phyloP scores from a whole-genome alignment of 2,329 filamentous ascomycete species.

The Sordariomycetes sp. region DNA sequence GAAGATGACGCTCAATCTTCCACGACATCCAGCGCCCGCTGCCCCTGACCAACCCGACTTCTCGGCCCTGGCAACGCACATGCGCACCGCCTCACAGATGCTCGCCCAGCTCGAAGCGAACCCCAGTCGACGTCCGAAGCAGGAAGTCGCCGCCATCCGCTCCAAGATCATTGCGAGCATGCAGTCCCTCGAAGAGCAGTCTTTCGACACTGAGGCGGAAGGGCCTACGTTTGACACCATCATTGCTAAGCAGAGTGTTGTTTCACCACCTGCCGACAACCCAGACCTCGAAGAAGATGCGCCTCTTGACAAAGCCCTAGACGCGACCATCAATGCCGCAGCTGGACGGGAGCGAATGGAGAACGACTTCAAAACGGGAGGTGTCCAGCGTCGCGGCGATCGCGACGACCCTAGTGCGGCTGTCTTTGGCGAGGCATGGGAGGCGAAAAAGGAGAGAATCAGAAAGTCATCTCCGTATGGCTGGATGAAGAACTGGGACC shows the following conservation, averaged over 20 bases:
- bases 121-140: slow-evolving; percentile 68
- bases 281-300: slow-evolving; percentile 48
- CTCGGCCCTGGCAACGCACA: slow-evolving; percentile 74
- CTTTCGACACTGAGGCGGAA: slow-evolving; percentile 66
- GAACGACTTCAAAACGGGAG: slow-evolving; percentile 80
- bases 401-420: slow-evolving; percentile 79
- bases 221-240: slow-evolving; percentile 74
- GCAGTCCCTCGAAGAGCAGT: slow-evolving; percentile 80
- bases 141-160: slow-evolving; percentile 75
- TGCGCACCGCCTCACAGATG: slow-evolving; percentile 84
- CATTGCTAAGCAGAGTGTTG: slow-evolving; percentile 60
- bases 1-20: slow-evolving; percentile 50
- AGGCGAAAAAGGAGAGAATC: slow-evolving; percentile 75
- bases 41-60: slow-evolving; percentile 67
- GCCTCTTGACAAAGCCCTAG: slow-evolving; percentile 25
- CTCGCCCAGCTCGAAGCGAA: slow-evolving; percentile 74
- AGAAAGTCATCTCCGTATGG: slow-evolving; percentile 76
- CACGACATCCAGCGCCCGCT: slow-evolving; percentile 24
- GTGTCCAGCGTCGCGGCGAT: slow-evolving; percentile 71
- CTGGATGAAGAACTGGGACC: slow-evolving; percentile 85
- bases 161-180: slow-evolving; percentile 85
- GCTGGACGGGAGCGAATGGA: slow-evolving; percentile 80
- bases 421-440: slow-evolving; percentile 81
- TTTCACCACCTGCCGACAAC: slow-evolving; percentile 24
- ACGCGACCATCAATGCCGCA: slow-evolving; percentile 48